Evolutionary conservation across 805 yeast genomes (phyloP), one percentile per base, ranked within the genome.

Genomic region (Candida koratica): DNA sequence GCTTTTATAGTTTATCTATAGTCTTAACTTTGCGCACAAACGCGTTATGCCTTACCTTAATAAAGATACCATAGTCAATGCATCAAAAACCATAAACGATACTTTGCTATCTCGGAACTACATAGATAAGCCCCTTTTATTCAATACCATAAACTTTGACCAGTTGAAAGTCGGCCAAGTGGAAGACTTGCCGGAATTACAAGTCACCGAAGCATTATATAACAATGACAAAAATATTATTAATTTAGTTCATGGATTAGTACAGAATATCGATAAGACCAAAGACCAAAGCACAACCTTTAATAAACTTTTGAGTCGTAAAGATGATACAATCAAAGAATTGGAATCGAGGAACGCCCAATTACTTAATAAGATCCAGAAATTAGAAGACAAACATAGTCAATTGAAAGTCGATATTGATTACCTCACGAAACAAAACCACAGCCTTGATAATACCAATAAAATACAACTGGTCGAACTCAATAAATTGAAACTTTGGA

Each of bases 211-310:
- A 11, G 20, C 35, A 2, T 7, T 45, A 15, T 67, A 60, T 38
- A 52, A 58, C 34, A 64, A 64, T 45, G 70, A 64, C 47, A 59
- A 60, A 35, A 58, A 59, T 38, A 42, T 50, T 20, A 60, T 67
- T 30, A 66, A 67, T 39, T 53, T 62, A 23, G 52, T 67, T 1
- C 62, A 64, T 42, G 55, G 65, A 9, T 53, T 55, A 20, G 38
- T 52, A 25, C 61, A 51, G 41, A 51, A 52, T 22, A 48, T 58
- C n/a, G 67, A 62, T 27, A 39, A 65, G 31, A 54, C 53, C 40
- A 51, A 64, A 17, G 45, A 38, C 10, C 69, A 61, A 36, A 60
- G 55, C 33, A 53, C 49, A 31, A 39, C 53, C 6, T 54, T 63
- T 17, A 62, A 60, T 37, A 52, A 51, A 24, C 43, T 56, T 1